Evolutionary conservation across 1,284 basidiomycete species (phyloP).

Genomic region (Papiliotrema flavescens): DNA sequence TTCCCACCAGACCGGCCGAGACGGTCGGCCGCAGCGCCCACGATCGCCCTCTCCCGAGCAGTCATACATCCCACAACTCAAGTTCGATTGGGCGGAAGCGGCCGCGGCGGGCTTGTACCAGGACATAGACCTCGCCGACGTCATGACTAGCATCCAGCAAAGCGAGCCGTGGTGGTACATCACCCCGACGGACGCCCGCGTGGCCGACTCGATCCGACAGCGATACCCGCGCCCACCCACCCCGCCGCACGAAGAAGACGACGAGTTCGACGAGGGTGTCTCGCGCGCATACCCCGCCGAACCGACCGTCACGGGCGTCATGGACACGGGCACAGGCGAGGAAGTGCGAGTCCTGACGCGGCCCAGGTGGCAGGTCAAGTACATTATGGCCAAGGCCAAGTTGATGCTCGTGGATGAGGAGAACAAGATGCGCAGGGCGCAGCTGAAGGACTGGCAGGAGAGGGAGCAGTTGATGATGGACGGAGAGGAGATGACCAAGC

Average conservation of each 20-base stretch:
- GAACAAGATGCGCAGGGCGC: conserved; percentile 37
- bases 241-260: neutral
- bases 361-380: conserved; percentile 35
- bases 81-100: conserved; percentile 1
- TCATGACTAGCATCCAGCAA: neutral
- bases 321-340: conserved; percentile 9
- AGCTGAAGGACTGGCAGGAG: conserved; percentile 20
- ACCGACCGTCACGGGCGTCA: conserved; percentile 7
- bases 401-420: conserved; percentile 47
- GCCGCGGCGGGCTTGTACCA: conserved; percentile 1
- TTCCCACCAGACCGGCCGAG: no score
- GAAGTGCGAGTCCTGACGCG: conserved; percentile 32
- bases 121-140: conserved; percentile 7
- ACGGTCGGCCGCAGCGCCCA: neutral
- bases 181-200: conserved; percentile 4
- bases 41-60: neutral
- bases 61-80: neutral
- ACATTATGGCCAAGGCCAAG: conserved; percentile 45
- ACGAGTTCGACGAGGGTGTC: conserved; percentile 26
- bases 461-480: conserved; percentile 6
- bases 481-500: neutral
- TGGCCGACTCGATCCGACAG: neutral
- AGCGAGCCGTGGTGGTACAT: neutral
- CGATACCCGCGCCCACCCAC: neutral
- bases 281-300: conserved; percentile 12